Evolutionary conservation across 2,329 filamentous ascomycete genomes (phyloP).

Genomic region (Ceratocystiopsis minuta): DNA sequence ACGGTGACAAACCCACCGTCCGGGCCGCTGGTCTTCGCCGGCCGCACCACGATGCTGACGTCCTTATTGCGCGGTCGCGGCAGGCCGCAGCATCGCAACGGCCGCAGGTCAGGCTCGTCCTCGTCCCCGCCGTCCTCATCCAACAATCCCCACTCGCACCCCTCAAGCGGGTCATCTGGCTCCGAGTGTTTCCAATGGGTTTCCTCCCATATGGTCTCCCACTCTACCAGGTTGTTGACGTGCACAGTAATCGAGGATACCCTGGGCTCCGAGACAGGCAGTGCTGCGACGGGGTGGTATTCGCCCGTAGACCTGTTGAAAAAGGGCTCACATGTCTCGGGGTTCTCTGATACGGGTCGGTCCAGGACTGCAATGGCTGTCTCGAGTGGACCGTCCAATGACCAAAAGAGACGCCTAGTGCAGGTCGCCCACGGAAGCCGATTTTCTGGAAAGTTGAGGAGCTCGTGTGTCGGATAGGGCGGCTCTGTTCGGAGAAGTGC

Average conservation of each 20-base stretch:
- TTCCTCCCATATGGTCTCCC: constrained; percentile 3
- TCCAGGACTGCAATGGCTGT: too few species aligned
- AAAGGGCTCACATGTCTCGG: neutral
- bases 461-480: too few species aligned
- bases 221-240: constrained; percentile 1
- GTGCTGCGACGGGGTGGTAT: constrained; percentile 2
- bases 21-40: neutral
- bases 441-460: too few species aligned
- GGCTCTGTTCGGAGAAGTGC: too few species aligned
- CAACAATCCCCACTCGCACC: neutral
- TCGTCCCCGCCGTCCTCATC: neutral
- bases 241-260: constrained; percentile 6
- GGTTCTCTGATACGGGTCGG: too few species aligned
- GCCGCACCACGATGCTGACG: constrained; percentile 20
- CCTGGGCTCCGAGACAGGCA: constrained; percentile 2
- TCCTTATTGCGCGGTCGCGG: constrained; percentile 12
- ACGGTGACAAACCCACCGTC: constrained; percentile 7
- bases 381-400: too few species aligned
- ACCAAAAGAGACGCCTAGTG: too few species aligned
- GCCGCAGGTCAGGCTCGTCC: neutral
- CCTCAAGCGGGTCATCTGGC: neutral
- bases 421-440: too few species aligned
- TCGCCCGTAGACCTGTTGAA: neutral
- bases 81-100: constrained; percentile 16
- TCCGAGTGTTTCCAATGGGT: neutral